Evolutionary conservation across 2,329 filamentous ascomycete species (phyloP).

Genomic region (Gnomoniopsis smithogilvyi): DNA sequence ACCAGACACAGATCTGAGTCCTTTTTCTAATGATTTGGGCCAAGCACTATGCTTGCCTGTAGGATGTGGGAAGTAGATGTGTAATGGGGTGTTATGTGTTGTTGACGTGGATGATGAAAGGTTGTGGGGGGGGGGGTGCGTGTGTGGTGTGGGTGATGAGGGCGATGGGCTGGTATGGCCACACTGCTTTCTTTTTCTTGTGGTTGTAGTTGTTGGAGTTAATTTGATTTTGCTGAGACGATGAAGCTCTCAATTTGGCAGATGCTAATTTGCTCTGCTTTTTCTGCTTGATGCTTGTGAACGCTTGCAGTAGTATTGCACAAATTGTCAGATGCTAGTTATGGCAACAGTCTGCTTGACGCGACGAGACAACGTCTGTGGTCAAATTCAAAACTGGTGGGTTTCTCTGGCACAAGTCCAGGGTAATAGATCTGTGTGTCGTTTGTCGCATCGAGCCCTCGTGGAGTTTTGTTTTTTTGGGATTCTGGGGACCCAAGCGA

Average conservation of each 20-base stretch:
- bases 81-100: slow-evolving; percentile 9
- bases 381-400: not conserved
- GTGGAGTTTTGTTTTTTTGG: not conserved
- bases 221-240: no score
- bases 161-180: no score
- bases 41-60: not conserved
- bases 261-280: not conserved
- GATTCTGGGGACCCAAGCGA: not conserved
- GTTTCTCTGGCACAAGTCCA: not conserved
- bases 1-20: not conserved
- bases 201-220: not conserved
- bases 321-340: no score
- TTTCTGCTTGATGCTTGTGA: not conserved
- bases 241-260: not conserved
- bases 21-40: not conserved
- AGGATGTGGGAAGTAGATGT: slow-evolving; percentile 15
- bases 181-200: not conserved
- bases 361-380: not conserved
- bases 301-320: no score
- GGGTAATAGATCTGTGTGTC: no score
- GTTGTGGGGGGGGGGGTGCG: no score
- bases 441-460: no score
- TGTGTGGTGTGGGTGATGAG: no score
- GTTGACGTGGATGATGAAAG: not conserved
- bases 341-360: not conserved